Base-by-base conservation (phyloP, 192 early-diverging fungal genomes). In the Mortierella antarctica region DNA sequence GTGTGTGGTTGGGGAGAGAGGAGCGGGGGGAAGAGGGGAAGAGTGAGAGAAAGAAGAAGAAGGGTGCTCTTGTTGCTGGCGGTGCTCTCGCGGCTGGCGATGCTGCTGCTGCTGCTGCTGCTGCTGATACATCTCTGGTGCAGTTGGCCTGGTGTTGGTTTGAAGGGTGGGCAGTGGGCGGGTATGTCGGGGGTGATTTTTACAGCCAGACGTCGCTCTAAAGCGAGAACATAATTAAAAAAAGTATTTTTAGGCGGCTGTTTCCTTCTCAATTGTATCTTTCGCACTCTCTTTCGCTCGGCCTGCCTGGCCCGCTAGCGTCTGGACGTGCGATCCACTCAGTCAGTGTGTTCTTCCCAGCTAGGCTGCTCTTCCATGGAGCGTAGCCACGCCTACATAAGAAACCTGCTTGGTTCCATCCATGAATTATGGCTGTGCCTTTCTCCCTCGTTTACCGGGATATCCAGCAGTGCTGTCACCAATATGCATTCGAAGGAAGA, bases 1-100 rank as follows among this genome's bases (percentile, higher is more conserved):
- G n/a, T 62, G 40, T n/a, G 57, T 6, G 21, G 61, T 12, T 57
- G 71, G 62, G 31, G 71, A 15, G 51, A 57, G 40, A 46, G 23
- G 53, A 56, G 66, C 62, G 62, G 31, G 41, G 56, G 60, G 20
- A 48, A 50, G 57, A 53, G 10, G 49, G 31, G 50, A 55, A 44
- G 51, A 51, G 41, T 47, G 39, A 66, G 39, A 18, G 42, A 51
- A 59, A 51, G 51, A 75, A 54, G 65, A 62, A 45, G 56, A 63
- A 44, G 52, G 31, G 44, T 40, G 59, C 20, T 13, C 8, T 41
- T 14, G 20, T 13, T 59, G 46, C 8, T 55, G 40, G 15, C 55
- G 6, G 1, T 55, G 15, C 52, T 31, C 31, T 55, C 61, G 57
- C 7, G 50, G 11, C 23, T 56, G 66, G 31, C 31, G 31, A 31